Base-by-base conservation (phyloP, 495 filamentous ascomycete species). In the Penicillium parvum region DNA sequence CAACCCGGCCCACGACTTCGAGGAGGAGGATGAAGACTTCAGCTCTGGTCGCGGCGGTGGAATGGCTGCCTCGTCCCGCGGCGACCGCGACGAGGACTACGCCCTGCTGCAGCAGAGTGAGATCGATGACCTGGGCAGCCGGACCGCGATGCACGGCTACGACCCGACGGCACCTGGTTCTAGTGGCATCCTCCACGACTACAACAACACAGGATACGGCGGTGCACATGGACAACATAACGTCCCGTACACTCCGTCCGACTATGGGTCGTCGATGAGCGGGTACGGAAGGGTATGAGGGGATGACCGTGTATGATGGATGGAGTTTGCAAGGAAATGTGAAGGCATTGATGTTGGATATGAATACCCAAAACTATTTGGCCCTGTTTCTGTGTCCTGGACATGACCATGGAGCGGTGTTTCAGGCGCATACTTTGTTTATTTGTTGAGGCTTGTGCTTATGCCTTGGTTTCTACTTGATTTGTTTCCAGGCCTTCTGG, bases 1-100 rank as follows among this genome's bases (percentile, higher is more conserved):
- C 1, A 74, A 74, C 42, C 65, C 70, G 5, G 64, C 60, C 25
- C 68, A 73, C 45, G 71, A 76, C 35, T 68, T 72, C 38, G 69
- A 72, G 30, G 66, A 73, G 14, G 71, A 74, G 23, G 65, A 72
- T 26, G 69, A 74, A 14, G 68, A 73, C 45, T 71, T 73, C 63
- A 63, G 72, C 14, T 71, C 68, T 16, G 61, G 68, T 16, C 65
- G 69, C 4, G 64, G 45, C 9, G 55, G 58, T 15, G 60, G 65
- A 55, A 25, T 32, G 1, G 58, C 52, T 20, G 53, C 60, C 5
- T 60, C 66, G 1, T 49, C 55, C 16, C 57, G 55, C 34, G 42
- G 58, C 32, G 64, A 72, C 29, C 65, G 55, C 10, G 70, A 74
- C 18, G 68, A 75, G 41, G 69, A 73, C 52, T 72, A 73, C 27